These are phyloP conservation scores for Sporothrix pallida DNA, from an alignment of 2,329 filamentous ascomycete genomes.

Conservation along the genomic window DNA sequence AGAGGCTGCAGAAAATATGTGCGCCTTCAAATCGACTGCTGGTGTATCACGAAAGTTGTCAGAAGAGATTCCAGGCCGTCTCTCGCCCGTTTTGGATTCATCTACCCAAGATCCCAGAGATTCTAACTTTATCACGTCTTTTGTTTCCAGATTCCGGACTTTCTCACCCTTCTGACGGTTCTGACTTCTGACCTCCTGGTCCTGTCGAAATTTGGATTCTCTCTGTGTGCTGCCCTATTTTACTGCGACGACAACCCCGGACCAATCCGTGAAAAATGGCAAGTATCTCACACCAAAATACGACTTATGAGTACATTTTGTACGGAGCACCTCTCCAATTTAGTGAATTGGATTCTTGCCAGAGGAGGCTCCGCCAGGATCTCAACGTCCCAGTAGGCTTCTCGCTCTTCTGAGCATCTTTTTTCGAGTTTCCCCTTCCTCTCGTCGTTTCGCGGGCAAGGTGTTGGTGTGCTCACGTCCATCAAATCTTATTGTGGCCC, in stretches of 20 bases:
- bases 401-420: too few species aligned
- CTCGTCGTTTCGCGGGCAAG: too few species aligned
- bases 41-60: neutral
- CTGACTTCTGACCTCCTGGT: too few species aligned
- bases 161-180: neutral
- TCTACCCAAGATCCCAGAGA: too few species aligned
- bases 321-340: neutral
- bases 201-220: too few species aligned
- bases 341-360: neutral
- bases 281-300: too few species aligned
- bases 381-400: neutral
- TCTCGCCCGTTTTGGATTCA: neutral
- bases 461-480: neutral
- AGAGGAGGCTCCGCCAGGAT: constrained; percentile 8
- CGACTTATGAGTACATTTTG: too few species aligned
- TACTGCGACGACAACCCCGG: too few species aligned
- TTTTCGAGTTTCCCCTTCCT: too few species aligned
- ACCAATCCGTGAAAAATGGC: too few species aligned
- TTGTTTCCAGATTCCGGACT: neutral
- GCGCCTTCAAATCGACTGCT: neutral
- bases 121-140: too few species aligned
- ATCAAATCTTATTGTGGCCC: constrained; percentile 19
- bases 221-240: too few species aligned
- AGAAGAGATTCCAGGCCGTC: neutral
- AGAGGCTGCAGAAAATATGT: neutral